phyloP scores from a whole-genome alignment of 192 early-diverging fungal genomes.

The Glomus cerebriforme region DNA sequence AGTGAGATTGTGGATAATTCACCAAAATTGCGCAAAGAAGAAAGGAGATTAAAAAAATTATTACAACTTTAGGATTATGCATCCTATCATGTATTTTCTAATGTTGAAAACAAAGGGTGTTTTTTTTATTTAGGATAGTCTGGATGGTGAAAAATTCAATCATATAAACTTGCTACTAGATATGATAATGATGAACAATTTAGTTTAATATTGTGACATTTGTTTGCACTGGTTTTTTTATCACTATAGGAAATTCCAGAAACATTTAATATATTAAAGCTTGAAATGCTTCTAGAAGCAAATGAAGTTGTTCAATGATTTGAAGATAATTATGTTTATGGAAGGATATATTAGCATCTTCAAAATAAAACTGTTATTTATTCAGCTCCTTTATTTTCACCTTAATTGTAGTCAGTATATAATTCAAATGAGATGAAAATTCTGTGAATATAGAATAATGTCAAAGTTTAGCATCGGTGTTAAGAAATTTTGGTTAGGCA shows the following conservation, averaged over 20 bases:
- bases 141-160: background rate
- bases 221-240: background rate
- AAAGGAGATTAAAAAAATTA: too few species aligned
- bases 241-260: background rate
- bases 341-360: too few species aligned
- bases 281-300: background rate
- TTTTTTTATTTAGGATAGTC: background rate
- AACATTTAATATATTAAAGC: constrained; percentile 3
- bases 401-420: background rate
- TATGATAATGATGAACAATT: background rate
- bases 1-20: too few species aligned
- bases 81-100: background rate
- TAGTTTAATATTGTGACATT: background rate
- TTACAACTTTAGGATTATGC: too few species aligned
- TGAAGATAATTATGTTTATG: background rate
- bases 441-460: background rate
- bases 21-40: too few species aligned
- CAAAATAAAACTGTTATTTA: background rate
- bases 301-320: background rate
- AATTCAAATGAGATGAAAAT: background rate
- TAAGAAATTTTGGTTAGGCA: background rate
- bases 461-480: background rate
- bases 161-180: background rate
- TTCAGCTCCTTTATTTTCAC: background rate
- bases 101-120: background rate